Evolutionary conservation across 1,284 basidiomycete species (phyloP).

Genomic region (Singerocomus rubriflavus): DNA sequence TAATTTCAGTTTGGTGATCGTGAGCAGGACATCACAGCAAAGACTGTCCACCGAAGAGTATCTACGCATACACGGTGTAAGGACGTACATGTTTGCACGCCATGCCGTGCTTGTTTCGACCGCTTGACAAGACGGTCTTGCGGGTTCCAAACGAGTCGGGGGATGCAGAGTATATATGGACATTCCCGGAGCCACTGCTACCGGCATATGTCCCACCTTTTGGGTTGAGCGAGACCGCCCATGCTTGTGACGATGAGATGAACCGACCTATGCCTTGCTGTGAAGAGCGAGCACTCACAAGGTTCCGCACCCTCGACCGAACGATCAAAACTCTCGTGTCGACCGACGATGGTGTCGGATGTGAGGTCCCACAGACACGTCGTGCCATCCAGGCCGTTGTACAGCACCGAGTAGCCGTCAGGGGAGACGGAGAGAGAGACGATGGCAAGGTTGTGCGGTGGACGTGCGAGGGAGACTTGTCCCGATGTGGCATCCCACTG

Average conservation of each 20-base stretch:
- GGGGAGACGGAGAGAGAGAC: slow-evolving; percentile 65
- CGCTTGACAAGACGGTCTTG: slow-evolving; percentile 56
- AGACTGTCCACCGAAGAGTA: slow-evolving; percentile 5
- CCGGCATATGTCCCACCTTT: slow-evolving; percentile 71
- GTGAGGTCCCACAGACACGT: slow-evolving; percentile 70
- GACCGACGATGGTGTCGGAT: slow-evolving; percentile 55
- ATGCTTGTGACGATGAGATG: slow-evolving; percentile 48
- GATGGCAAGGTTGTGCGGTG: slow-evolving; percentile 73
- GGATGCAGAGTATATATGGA: slow-evolving; percentile 63
- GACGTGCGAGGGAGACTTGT: slow-evolving; percentile 58
- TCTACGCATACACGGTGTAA: slow-evolving; percentile 5
- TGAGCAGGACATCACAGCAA: slow-evolving; percentile 9
- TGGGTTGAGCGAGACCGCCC: slow-evolving; percentile 79
- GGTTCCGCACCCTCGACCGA: slow-evolving; percentile 57
- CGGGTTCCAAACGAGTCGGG: slow-evolving; percentile 60
- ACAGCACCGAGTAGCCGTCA: slow-evolving; percentile 62
- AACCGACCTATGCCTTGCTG: background rate
- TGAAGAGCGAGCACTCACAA: slow-evolving; percentile 48
- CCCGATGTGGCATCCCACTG: slow-evolving; percentile 67
- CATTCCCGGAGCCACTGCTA: slow-evolving; percentile 71
- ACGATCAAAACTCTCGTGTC: slow-evolving; percentile 69
- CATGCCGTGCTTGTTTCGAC: slow-evolving; percentile 82
- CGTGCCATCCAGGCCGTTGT: slow-evolving; percentile 79
- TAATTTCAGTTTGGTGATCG: background rate
- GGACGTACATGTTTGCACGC: slow-evolving; percentile 68